Evolutionary conservation across 2,329 filamentous ascomycete genomes (phyloP).

Genomic region (Microsporum ferrugineum): DNA sequence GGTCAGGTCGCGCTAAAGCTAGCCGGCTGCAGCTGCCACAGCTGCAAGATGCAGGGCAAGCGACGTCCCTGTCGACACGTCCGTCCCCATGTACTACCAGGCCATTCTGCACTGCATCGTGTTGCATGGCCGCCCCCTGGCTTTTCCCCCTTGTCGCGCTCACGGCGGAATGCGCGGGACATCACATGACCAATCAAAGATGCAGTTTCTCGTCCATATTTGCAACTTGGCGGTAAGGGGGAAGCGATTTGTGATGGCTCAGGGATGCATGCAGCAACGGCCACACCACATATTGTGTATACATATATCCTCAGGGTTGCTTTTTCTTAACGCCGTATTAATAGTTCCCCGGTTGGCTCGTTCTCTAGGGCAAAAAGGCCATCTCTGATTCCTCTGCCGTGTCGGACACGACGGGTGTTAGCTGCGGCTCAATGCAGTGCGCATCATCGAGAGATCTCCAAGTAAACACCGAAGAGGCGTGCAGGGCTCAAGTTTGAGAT

Average conservation of each 20-base stretch:
- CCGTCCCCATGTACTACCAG: not conserved
- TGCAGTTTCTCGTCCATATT: not conserved
- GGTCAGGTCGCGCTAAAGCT: slow-evolving; percentile 1
- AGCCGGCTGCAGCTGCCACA: not conserved
- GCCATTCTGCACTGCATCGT: not conserved
- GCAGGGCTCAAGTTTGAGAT: not conserved
- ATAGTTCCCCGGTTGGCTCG: not conserved
- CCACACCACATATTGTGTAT: not conserved
- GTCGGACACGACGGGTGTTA: not conserved
- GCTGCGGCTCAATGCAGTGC: not conserved
- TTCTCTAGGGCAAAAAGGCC: not conserved
- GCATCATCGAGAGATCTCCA: not conserved
- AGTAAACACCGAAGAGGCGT: not conserved
- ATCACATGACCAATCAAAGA: slow-evolving; percentile 1
- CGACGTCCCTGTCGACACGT: not conserved
- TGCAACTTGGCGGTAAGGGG: not conserved
- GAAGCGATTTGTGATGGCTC: not conserved
- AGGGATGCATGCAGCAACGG: not conserved
- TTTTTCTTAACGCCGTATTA: not conserved
- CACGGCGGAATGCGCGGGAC: not conserved
- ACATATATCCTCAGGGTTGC: not conserved
- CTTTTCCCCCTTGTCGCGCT: not conserved
- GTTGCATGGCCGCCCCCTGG: not conserved
- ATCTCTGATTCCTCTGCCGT: not conserved
- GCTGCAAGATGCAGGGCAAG: slow-evolving; percentile 1